Evolutionary conservation across 192 early-diverging fungal species (phyloP).

Genomic region (Coemansia sp.): DNA sequence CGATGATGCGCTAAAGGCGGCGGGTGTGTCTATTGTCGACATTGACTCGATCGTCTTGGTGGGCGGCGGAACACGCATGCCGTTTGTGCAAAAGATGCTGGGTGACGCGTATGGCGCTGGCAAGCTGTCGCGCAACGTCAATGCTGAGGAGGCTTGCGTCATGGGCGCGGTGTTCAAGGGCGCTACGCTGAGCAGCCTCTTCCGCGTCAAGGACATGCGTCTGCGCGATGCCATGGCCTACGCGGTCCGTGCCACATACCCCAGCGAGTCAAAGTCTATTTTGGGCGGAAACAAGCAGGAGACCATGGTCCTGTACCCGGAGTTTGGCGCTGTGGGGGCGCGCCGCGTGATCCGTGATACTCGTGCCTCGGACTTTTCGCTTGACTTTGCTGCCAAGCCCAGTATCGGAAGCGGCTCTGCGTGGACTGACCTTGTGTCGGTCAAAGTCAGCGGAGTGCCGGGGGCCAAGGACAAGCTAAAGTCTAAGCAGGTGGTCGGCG

Average conservation of each 20-base stretch:
- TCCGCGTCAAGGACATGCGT: conserved; percentile 82
- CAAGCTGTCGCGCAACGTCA: conserved; percentile 93
- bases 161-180: conserved; percentile 86
- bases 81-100: conserved; percentile 79
- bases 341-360: conserved; percentile 89
- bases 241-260: conserved; percentile 41
- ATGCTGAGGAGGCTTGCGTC: conserved; percentile 96
- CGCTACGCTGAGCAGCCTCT: conserved; percentile 83
- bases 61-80: conserved; percentile 91
- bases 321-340: conserved; percentile 71
- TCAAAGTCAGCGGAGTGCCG: conserved; percentile 72
- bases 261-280: conserved; percentile 67
- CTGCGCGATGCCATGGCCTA: conserved; percentile 81
- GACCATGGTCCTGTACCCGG: conserved; percentile 38
- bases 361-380: conserved; percentile 54
- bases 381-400: conserved; percentile 80
- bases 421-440: conserved; percentile 38
- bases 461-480: conserved; percentile 72
- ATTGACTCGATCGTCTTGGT: conserved; percentile 91
- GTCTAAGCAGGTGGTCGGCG: conserved; percentile 52
- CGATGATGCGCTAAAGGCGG: conserved; percentile 68
- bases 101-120: conserved; percentile 71
- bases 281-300: conserved; percentile 54
- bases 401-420: conserved; percentile 56
- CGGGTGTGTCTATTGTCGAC: conserved; percentile 68